Evolutionary conservation across 2,329 filamentous ascomycete genomes (phyloP), one percentile per base, ranked within the genome.

Genomic region (Pyrenochaeta sp.): DNA sequence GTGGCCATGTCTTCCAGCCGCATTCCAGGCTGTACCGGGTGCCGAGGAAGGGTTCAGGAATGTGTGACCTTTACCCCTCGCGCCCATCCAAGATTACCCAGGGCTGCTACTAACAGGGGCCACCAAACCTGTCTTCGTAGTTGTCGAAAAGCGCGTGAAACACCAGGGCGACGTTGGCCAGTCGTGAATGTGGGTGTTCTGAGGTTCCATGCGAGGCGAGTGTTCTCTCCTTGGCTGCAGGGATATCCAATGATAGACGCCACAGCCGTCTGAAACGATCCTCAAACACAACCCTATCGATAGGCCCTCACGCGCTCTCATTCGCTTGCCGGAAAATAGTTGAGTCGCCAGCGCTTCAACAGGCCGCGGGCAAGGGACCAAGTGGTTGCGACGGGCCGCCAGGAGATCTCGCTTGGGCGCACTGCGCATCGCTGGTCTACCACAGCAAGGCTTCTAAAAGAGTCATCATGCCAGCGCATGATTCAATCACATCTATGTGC

Each of bases 261-360:
- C 63, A 69, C 68, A 68, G 37, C 64, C 69, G 64, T 50, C 42
- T 67, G 63, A 68, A 66, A 71, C 68, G 55, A 50, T 48, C 46
- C 56, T 54, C 51, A 56, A 55, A 62, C 56, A 45, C 17, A 44
- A 52, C 39, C 31, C 33, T 41, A 43, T 57, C 51, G 49, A 53
- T 48, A 59, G 57, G 58, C 54, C 49, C 54, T 67, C 58, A 66
- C 43, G 61, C 36, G 9, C 23, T 4, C 23, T 27, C 23, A 27
- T 27, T 27, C 23, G 70, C 61, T 51, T 49, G 15, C 42, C 36
- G 36, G 37, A 49, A 59, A 46, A 66, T 52, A 58, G 56, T 35
- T 31, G 52, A 40, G 45, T 49, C 45, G 55, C 60, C 48, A 61
- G 69, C 69, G 70, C 70, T 67, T 69, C 64, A 67, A 47, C 53